A percentile compares a stretch with the other conserved stretches of the same genome.
phyloP scores from a whole-genome alignment of 2,329 filamentous ascomycete genomes.

The Hypoxylon sp. region DNA sequence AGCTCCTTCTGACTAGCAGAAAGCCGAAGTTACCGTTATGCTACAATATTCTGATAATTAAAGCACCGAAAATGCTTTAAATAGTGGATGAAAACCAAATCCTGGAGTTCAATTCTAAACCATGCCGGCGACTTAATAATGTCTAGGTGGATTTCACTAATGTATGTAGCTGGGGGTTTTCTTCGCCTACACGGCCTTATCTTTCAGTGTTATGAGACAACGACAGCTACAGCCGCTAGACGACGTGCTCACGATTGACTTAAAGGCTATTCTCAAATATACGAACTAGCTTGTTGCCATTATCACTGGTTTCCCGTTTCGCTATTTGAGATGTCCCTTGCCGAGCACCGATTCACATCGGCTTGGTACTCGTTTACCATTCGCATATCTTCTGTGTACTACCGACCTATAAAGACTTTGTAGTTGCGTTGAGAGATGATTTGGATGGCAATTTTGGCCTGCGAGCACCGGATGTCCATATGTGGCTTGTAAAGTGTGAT shows the following conservation, averaged over 20 bases:
- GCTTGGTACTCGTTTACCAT: conserved; percentile 15
- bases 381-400: neutral
- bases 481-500: neutral
- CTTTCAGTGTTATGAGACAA: neutral
- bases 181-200: neutral
- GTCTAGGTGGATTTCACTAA: neutral
- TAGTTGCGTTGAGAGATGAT: conserved; percentile 5
- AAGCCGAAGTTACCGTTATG: neutral
- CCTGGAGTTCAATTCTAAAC: neutral
- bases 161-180: neutral
- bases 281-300: conserved; percentile 17
- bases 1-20: neutral
- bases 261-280: conserved; percentile 12
- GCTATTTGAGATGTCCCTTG: conserved; percentile 16
- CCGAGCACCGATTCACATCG: conserved; percentile 24
- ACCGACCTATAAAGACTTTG: conserved; percentile 6
- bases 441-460: neutral
- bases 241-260: neutral
- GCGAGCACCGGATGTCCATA: neutral
- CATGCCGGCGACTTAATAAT: neutral
- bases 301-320: conserved; percentile 7
- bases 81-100: conserved; percentile 4
- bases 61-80: neutral
- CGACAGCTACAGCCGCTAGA: neutral
- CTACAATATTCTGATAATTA: neutral